Evolutionary conservation across 768 basidiomycete genomes (phyloP).

Genomic region (Suillus clintonianus): DNA sequence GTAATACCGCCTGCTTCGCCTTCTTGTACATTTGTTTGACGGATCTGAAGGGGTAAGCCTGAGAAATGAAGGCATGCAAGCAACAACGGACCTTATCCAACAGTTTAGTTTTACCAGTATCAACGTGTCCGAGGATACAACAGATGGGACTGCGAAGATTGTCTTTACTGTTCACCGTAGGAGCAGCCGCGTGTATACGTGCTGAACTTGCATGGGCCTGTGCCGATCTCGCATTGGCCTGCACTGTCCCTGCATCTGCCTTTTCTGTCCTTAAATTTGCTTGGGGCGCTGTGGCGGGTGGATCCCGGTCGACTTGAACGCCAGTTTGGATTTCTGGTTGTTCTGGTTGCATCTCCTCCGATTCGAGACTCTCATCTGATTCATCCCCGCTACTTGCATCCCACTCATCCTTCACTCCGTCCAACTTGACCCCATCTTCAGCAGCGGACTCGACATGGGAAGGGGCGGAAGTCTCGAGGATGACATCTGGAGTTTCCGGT

Average conservation of each 20-base stretch:
- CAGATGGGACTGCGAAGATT: constrained; percentile 95
- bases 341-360: constrained; percentile 21
- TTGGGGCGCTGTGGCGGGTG: no score
- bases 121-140: constrained; percentile 98
- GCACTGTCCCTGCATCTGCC: not conserved
- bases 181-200: constrained; percentile 80
- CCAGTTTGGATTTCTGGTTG: not conserved
- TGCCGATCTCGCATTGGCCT: not conserved
- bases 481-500: constrained; percentile 42
- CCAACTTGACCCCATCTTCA: constrained; percentile 23
- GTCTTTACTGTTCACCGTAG: constrained; percentile 86
- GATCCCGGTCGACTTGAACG: not conserved
- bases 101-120: constrained; percentile 98
- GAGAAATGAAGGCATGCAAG: constrained; percentile 5
- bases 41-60: constrained; percentile 61
- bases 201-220: constrained; percentile 42
- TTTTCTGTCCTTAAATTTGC: not conserved
- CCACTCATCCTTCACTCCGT: constrained; percentile 54
- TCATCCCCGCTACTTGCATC: constrained; percentile 52
- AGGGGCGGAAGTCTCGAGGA: constrained; percentile 24
- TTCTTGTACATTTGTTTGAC: constrained; percentile 99
- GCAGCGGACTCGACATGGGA: constrained; percentile 38
- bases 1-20: constrained; percentile 99
- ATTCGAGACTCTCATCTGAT: constrained; percentile 39
- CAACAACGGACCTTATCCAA: constrained; percentile 78